A percentile compares a stretch with the other conserved stretches of the same genome.
Evolutionary conservation across 108 stramenopile genomes (phyloP).

Genomic region (Epithemia pelagica): DNA sequence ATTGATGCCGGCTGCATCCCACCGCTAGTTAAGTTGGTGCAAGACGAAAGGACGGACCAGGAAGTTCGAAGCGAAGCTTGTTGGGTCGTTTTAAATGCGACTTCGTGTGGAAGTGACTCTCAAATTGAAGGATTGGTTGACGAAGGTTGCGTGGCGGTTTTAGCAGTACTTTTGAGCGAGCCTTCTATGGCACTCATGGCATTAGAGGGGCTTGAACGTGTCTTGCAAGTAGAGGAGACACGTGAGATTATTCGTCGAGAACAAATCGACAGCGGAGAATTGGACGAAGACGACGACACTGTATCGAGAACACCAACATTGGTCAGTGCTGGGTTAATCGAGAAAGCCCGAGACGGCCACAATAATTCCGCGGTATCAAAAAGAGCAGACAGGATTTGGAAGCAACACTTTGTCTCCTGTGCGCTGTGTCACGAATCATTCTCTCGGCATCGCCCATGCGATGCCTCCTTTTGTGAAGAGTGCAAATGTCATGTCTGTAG

Average conservation of each 20-base stretch:
- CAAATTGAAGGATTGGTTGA: slow-evolving; percentile 90
- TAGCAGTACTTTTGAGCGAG: slow-evolving; percentile 80
- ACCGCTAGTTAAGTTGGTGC: slow-evolving; percentile 82
- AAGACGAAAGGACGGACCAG: slow-evolving; percentile 68
- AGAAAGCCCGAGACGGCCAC: slow-evolving; percentile 77
- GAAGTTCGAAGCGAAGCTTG: slow-evolving; percentile 96
- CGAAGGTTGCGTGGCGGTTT: slow-evolving; percentile 88
- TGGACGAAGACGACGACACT: slow-evolving; percentile 25
- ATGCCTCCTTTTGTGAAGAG: slow-evolving; percentile 84
- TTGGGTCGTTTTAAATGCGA: slow-evolving; percentile 97
- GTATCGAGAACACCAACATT: slow-evolving; percentile 38
- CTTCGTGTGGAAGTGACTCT: slow-evolving; percentile 89
- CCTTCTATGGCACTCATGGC: slow-evolving; percentile 94
- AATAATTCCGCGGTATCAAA: slow-evolving; percentile 78
- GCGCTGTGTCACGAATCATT: slow-evolving; percentile 88
- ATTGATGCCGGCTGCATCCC: slow-evolving; percentile 91
- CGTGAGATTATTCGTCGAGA: slow-evolving; percentile 46
- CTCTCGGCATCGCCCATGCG: slow-evolving; percentile 71
- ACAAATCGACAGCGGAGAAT: slow-evolving; percentile 37
- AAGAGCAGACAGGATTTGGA: slow-evolving; percentile 91
- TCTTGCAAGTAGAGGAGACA: slow-evolving; percentile 86
- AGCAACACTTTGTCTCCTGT: slow-evolving; percentile 90
- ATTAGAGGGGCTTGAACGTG: slow-evolving; percentile 90
- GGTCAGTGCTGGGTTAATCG: slow-evolving; percentile 69
- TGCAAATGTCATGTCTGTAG: slow-evolving; percentile 94